Base-by-base conservation (phyloP, 1,284 basidiomycete genomes). In the Naganishia sp. region DNA sequence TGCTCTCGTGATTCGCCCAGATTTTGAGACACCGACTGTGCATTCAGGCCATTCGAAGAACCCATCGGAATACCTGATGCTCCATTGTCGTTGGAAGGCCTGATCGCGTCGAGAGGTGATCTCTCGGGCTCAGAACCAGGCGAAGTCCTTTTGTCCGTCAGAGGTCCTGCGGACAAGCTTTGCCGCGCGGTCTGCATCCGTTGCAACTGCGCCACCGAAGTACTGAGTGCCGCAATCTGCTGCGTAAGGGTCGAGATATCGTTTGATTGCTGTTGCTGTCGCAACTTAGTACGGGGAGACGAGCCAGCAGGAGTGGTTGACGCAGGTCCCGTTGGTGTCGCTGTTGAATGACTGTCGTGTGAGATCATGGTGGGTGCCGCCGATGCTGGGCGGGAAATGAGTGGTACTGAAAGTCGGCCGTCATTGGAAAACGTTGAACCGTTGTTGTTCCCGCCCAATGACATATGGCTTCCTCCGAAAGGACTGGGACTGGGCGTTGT, bases 241-340 rank as follows among this genome's bases (percentile, higher is more conserved):
- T 89, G 88, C 10, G 89, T 88, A 48, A 94, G 88, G 54, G 86
- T 85, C 10, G 85, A 82, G 65, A 93, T 85, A 75, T 91, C 90
- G 15, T 75, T 90, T 88, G 16, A 69, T 59, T 46, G 71, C 69
- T 36, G 65, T 70, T 45, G 69, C 28, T 81, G 75, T 36, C 64
- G 59, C 50, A 50, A 7, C 15, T 50, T 60, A 23, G 33, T 50
- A 16, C 25, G 33, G 6, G 50, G 52, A 11, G 52, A 54, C 10
- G 48, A 28, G 10, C 2, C 42, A 18, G 39, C 15, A 10, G 25
- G 39, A n/a, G 31, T 53, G 2, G 31, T 43, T 18, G 42, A 36
- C 6, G 42, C n/a, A 15, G 56, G 31, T 16, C 50, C 52, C 2
- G 57, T 46, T 25, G 61, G 53, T 2, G 53, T 64, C 6, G 43